Base-by-base conservation (phyloP, 1,139 yeast genomes). In the Geotrichum carabidarum region DNA sequence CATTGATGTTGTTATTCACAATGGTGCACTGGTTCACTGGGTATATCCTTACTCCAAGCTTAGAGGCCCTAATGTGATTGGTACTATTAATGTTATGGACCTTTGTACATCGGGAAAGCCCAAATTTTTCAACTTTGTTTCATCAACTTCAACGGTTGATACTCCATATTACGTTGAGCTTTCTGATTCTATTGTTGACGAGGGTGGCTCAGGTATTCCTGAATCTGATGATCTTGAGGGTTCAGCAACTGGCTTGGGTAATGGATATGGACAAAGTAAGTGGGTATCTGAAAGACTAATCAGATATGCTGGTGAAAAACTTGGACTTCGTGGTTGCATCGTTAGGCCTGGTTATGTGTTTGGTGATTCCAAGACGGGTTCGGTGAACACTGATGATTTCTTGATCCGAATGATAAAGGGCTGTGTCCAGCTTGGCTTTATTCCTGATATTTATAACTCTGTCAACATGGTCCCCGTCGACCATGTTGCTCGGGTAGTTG, bases 11-110 rank as follows among this genome's bases (percentile, higher is more conserved):
- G 83, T 94, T 51, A 81, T 94, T 59, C 99, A 94, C 71, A 94
- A 94, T 65, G 99, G 98, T 74, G 99, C 99, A 4, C 77, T 91
- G 59, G 99, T 94, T 44, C 99, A 94, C 71, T 94, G 99, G 99
- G 96, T 91, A 2, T 93, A 87, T 69, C 99, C 98, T 44, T 94
- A 94, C 71, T 74, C 86, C 51, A 88, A 86, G 64, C 77, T 94
- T 63, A 82, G 98, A 64, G 96, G 89, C 59, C 95, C 99, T 41
- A 94, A 94, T 68, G 99, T 94, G 38, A 74, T 91, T 59, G 84
- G 96, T 51, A 86, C 98, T 0, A 74, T 91, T 59, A 87, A 91
- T 64, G 90, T 90, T 9, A 75, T 94, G 80, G 84, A 83, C 65
- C 72, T 94, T 66, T 88, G 95, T 64, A 72, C 79, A 27, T 66